A percentile compares a stretch with the other conserved stretches of the same genome.
Evolutionary conservation across 139 green algal genomes (phyloP).

Genomic region (Tetradesmus obliquus): DNA sequence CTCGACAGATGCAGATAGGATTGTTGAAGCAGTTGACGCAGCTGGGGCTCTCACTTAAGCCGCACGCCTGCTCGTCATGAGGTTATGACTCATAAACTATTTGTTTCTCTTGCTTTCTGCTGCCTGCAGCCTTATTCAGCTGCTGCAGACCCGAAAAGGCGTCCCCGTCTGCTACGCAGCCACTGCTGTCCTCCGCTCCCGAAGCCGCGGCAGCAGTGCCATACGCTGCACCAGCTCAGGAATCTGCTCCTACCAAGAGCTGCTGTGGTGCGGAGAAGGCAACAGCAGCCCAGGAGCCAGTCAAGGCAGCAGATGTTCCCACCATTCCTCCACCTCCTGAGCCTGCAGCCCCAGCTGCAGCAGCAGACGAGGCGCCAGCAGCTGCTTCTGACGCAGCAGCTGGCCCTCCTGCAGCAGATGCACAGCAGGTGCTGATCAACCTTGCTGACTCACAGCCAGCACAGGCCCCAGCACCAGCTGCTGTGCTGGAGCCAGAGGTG

Average conservation of each 20-base stretch:
- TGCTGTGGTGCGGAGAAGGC: slow-evolving; percentile 12
- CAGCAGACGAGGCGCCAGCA: neutral
- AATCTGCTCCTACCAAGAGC: neutral
- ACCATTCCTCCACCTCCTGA: neutral
- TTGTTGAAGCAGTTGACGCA: slow-evolving; percentile 6
- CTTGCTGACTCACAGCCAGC: neutral
- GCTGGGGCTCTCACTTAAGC: neutral
- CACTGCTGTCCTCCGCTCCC: neutral
- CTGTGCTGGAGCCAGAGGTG: neutral
- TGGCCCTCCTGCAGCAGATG: neutral
- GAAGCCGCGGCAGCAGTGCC: neutral
- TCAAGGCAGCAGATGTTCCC: neutral
- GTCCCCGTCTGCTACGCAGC: neutral
- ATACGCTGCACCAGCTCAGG: neutral
- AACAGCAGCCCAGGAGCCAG: neutral
- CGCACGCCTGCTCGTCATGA: neutral
- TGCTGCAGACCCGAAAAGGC: slow-evolving; percentile 1
- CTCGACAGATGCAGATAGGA: neutral
- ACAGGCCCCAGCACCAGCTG: slow-evolving; percentile 1
- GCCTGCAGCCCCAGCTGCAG: neutral
- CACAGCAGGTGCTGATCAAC: slow-evolving; percentile 20
- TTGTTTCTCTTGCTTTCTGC: neutral
- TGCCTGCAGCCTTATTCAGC: neutral
- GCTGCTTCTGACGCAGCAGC: neutral
- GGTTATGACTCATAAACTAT: neutral